These are phyloP conservation scores for Combretum micranthum DNA, from an alignment of 345 rosid genomes.

Conservation along the genomic window DNA sequence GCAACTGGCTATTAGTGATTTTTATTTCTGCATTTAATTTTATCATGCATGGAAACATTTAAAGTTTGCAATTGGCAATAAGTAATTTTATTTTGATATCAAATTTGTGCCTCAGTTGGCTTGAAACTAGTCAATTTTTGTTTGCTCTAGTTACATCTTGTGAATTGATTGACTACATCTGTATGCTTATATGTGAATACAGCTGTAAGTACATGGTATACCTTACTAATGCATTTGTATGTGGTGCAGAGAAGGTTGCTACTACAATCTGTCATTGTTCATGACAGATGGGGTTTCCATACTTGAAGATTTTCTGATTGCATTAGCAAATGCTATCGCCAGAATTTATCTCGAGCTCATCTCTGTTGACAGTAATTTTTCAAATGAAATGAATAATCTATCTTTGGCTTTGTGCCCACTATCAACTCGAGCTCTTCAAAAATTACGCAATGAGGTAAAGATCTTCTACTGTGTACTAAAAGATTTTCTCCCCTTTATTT, in stretches of 20 bases:
- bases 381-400: slow-evolving; percentile 50
- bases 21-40: too few relatives aligned
- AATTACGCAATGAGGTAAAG: slow-evolving; percentile 76
- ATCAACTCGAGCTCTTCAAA: slow-evolving; percentile 84
- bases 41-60: too few relatives aligned
- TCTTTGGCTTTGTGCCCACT: slow-evolving; percentile 56
- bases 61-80: too few relatives aligned
- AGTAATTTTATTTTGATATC: too few relatives aligned
- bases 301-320: slow-evolving; percentile 81
- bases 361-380: slow-evolving; percentile 73
- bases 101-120: too few relatives aligned
- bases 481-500: background rate
- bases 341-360: slow-evolving; percentile 80
- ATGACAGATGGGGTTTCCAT: slow-evolving; percentile 51
- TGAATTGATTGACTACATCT: background rate
- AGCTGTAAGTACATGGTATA: slow-evolving; percentile 2
- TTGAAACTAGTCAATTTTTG: too few relatives aligned
- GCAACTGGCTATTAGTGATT: too few relatives aligned
- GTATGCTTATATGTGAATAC: slow-evolving; percentile 1
- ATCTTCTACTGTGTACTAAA: slow-evolving; percentile 3
- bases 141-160: too few relatives aligned
- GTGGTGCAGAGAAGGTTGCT: slow-evolving; percentile 42
- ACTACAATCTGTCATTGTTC: slow-evolving; percentile 50
- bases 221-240: slow-evolving; percentile 10
- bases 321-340: slow-evolving; percentile 80